A percentile compares a stretch with the other conserved stretches of the same genome.
phyloP scores from a whole-genome alignment of 352 stramenopile genomes.

The Globisporangium splendens region DNA sequence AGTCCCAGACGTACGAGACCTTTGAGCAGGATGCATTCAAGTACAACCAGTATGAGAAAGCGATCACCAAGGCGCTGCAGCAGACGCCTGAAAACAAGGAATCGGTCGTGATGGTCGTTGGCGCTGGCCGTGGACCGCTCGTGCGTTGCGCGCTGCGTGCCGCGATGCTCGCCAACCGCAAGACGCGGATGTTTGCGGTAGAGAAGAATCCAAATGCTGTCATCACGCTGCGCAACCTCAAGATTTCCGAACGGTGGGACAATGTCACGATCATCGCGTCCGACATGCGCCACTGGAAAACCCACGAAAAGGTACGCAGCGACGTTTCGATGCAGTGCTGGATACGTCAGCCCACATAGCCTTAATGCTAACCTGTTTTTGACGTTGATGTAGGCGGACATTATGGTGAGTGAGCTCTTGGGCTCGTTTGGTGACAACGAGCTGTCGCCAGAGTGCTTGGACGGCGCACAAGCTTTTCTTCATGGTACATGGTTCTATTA shows the following conservation, averaged over 20 bases:
- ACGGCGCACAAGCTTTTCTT: conserved; percentile 92
- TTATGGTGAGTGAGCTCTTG: conserved; percentile 95
- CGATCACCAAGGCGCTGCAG: conserved; percentile 80
- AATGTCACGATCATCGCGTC: conserved; percentile 79
- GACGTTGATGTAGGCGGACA: conserved; percentile 63
- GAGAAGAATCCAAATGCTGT: conserved; percentile 99
- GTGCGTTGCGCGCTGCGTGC: conserved; percentile 88
- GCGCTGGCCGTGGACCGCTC: conserved; percentile 95
- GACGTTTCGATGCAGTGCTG: too few relatives aligned
- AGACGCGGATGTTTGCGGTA: conserved; percentile 91
- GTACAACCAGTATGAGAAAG: conserved; percentile 96
- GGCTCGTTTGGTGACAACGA: conserved; percentile 99
- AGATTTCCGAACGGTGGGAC: conserved; percentile 85
- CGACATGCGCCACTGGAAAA: conserved; percentile 86
- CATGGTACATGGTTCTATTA: conserved; percentile 43
- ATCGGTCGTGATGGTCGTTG: conserved; percentile 88
- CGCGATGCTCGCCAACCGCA: conserved; percentile 50
- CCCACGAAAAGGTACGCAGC: conserved; percentile 45
- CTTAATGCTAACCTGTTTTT: not conserved
- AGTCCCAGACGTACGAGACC: conserved; percentile 98
- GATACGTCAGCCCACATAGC: too few relatives aligned
- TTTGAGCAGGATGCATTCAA: conserved; percentile 99
- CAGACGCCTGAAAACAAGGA: conserved; percentile 55
- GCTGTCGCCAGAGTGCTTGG: conserved; percentile 97
- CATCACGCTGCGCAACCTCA: conserved; percentile 89